Conservation (phyloP, 1,284 basidiomycete species). For the Phellopilus nigrolimitatus region DNA sequence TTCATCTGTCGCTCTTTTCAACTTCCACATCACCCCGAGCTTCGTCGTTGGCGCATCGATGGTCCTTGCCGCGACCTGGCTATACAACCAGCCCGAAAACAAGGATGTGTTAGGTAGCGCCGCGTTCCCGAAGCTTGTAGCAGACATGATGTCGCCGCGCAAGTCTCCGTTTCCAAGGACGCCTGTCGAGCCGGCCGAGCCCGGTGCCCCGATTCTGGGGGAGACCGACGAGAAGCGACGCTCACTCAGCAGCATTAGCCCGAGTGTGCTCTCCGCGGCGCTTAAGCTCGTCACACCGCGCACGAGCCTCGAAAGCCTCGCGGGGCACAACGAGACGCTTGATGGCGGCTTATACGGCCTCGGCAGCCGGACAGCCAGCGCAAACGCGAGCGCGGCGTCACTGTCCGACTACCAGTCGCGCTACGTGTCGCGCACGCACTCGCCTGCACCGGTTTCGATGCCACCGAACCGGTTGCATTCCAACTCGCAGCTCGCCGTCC, state of each 20-base stretch:
- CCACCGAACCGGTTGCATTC: conserved; percentile 8
- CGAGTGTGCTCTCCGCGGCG: conserved; percentile 14
- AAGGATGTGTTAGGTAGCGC: background rate
- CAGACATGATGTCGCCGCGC: conserved; percentile 16
- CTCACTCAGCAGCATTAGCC: conserved; percentile 4
- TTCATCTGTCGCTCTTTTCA: conserved; percentile 85
- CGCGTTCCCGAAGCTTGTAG: conserved; percentile 17
- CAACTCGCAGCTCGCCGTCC: background rate
- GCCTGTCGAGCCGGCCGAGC: conserved; percentile 15
- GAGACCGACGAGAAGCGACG: conserved; percentile 9
- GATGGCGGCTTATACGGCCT: conserved; percentile 6
- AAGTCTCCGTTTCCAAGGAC: conserved; percentile 13
- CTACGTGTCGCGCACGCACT: conserved; percentile 18
- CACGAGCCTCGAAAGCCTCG: conserved; percentile 17
- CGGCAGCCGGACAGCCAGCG: conserved; percentile 8
- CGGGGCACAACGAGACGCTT: conserved; percentile 15
- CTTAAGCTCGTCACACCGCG: conserved; percentile 19
- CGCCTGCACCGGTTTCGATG: conserved; percentile 6
- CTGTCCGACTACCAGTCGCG: conserved; percentile 15
- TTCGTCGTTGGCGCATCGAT: conserved; percentile 84
- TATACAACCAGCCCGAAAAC: conserved; percentile 44
- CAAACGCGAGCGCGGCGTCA: conserved; percentile 9
- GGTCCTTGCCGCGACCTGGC: conserved; percentile 85
- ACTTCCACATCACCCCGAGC: conserved; percentile 80
- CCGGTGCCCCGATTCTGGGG: conserved; percentile 18